A percentile compares a stretch with the other conserved stretches of the same genome.
Conservation (phyloP, 495 filamentous ascomycete genomes). For the Pseudotulostoma volvatum region DNA sequence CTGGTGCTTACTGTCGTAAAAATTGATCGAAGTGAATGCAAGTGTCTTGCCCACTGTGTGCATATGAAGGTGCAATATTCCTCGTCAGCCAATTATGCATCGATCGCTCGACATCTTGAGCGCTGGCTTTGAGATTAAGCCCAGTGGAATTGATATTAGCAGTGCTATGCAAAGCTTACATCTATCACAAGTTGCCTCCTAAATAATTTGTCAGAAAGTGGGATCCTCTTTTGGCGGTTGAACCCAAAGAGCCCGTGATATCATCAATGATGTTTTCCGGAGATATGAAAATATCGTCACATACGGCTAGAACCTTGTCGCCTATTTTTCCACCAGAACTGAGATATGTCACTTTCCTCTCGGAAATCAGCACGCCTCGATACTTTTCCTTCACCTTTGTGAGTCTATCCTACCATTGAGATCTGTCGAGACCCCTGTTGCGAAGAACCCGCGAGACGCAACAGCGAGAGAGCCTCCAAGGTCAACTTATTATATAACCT, state of each 20-base stretch:
- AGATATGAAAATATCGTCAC: conserved; percentile 4
- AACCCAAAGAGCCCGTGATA: no score
- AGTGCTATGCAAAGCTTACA: conserved; percentile 38
- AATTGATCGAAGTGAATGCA: conserved; percentile 71
- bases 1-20: conserved; percentile 59
- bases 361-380: no score
- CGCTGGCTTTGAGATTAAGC: no score
- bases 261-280: no score
- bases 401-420: conserved; percentile 73
- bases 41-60: conserved; percentile 73
- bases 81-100: no score
- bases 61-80: no score
- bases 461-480: conserved; percentile 87
- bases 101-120: no score
- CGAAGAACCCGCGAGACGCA: conserved; percentile 71
- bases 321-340: conserved; percentile 69
- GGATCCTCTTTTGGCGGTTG: background rate
- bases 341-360: conserved; percentile 76
- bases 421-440: conserved; percentile 88
- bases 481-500: conserved; percentile 41
- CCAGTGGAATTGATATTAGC: no score
- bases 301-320: conserved; percentile 50
- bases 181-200: conserved; percentile 69
- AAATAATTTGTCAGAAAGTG: conserved; percentile 10
- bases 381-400: no score